phyloP scores from a whole-genome alignment of 495 filamentous ascomycete species.

The Penicillium lagena region DNA sequence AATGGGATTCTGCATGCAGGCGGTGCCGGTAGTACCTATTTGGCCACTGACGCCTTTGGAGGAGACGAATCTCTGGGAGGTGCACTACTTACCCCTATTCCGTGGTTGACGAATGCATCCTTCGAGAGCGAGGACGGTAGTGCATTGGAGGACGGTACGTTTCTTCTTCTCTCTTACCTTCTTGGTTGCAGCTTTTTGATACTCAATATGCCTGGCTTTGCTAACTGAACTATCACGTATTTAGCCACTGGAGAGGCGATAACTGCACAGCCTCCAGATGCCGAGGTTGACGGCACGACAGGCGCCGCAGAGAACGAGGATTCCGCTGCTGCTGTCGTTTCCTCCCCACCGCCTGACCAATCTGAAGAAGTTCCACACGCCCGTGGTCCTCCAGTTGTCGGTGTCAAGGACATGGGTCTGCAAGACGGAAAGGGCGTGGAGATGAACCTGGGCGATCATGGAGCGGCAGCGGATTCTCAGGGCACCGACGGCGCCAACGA shows the following conservation, averaged over 20 bases:
- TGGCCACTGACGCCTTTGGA: slow-evolving; percentile 43
- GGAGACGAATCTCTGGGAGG: slow-evolving; percentile 88
- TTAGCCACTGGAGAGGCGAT: slow-evolving; percentile 4
- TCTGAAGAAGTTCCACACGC: slow-evolving; percentile 66
- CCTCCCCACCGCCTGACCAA: slow-evolving; percentile 20
- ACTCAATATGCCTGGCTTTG: neutral
- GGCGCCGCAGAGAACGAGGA: slow-evolving; percentile 27
- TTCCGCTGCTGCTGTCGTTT: slow-evolving; percentile 3
- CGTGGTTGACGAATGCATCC: slow-evolving; percentile 60
- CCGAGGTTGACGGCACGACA: neutral
- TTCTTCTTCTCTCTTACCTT: slow-evolving; percentile 40
- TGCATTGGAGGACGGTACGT: slow-evolving; percentile 18
- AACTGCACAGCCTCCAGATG: slow-evolving; percentile 16
- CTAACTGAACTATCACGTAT: slow-evolving; percentile 5
- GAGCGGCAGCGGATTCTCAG: neutral
- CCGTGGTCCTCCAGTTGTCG: slow-evolving; percentile 73
- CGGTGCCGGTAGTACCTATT: slow-evolving; percentile 19
- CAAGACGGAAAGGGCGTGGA: slow-evolving; percentile 53
- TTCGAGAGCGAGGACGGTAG: slow-evolving; percentile 19
- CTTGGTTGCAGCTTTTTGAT: neutral
- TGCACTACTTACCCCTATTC: slow-evolving; percentile 87
- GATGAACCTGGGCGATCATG: slow-evolving; percentile 24
- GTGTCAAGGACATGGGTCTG: slow-evolving; percentile 79
- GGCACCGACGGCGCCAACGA: slow-evolving; percentile 8
- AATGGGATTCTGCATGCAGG: slow-evolving; percentile 36